phyloP scores from a whole-genome alignment of 164 flowering plant genomes.

The Aristolochia fimbriata region DNA sequence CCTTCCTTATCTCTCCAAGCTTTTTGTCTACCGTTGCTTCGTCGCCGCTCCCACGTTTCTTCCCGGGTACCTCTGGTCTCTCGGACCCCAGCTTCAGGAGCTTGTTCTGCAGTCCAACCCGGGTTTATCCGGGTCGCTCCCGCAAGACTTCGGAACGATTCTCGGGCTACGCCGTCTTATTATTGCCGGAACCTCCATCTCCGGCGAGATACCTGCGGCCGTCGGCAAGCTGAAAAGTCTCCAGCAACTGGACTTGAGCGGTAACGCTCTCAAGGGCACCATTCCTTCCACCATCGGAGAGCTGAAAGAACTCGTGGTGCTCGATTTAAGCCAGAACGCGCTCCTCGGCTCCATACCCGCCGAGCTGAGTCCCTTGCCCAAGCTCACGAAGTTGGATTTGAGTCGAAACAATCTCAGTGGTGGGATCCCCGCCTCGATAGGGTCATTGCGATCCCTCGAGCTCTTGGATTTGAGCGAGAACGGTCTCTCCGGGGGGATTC shows the following conservation, averaged over 20 bases:
- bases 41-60: background rate
- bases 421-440: constrained; percentile 2
- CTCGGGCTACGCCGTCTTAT: constrained; percentile 7
- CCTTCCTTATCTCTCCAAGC: constrained; percentile 9
- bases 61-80: constrained; percentile 7
- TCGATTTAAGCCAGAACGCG: constrained; percentile 10
- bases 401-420: constrained; percentile 6
- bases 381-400: constrained; percentile 7
- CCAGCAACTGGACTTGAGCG: constrained; percentile 9
- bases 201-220: constrained; percentile 3
- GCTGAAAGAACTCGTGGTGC: constrained; percentile 4
- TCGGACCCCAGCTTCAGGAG: constrained; percentile 9
- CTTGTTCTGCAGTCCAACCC: constrained; percentile 11
- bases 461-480: constrained; percentile 8
- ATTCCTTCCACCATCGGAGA: constrained; percentile 4
- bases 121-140: background rate
- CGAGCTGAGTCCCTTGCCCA: constrained; percentile 1
- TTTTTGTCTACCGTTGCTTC: constrained; percentile 13
- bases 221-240: background rate
- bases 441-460: constrained; percentile 1
- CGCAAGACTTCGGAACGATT: background rate
- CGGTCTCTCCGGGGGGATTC: constrained; percentile 5
- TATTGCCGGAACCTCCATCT: constrained; percentile 3
- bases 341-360: constrained; percentile 4
- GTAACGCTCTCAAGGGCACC: constrained; percentile 1